A percentile compares a stretch with the other conserved stretches of the same genome.
Conservation (phyloP, 805 yeast genomes). For the Kuraishia borneana region DNA sequence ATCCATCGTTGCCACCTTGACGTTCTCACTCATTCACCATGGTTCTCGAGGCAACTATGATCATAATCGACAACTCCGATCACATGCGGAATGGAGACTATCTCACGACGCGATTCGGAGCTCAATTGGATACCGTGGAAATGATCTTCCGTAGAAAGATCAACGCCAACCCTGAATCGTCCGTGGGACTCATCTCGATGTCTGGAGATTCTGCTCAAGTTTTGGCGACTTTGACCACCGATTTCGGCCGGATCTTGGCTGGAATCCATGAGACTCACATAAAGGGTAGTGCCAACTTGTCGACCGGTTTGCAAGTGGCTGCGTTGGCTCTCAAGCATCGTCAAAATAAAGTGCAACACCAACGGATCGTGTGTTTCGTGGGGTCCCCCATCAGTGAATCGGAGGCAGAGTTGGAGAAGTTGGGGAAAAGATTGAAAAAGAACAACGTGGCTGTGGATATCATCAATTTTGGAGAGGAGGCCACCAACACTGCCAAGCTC, state of each 20-base stretch:
- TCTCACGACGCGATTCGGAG: conserved; percentile 77
- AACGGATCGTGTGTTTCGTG: conserved; percentile 80
- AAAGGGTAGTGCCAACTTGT: conserved; percentile 53
- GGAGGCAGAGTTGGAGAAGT: conserved; percentile 61
- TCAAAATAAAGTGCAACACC: conserved; percentile 86
- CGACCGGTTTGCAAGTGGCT: conserved; percentile 88
- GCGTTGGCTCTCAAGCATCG: conserved; percentile 90
- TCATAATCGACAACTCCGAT: conserved; percentile 93
- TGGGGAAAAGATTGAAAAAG: conserved; percentile 90
- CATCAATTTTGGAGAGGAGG: conserved; percentile 86
- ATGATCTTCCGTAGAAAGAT: conserved; percentile 78
- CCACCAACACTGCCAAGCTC: conserved; percentile 61
- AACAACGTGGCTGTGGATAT: conserved; percentile 85
- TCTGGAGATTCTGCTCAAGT: conserved; percentile 84
- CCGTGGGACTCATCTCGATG: conserved; percentile 83
- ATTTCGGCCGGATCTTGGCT: conserved; percentile 73
- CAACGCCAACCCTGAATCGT: conserved; percentile 83
- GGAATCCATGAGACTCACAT: conserved; percentile 77
- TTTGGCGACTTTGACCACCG: conserved; percentile 78
- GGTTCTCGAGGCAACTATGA: conserved; percentile 95
- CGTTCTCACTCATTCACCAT: conserved; percentile 23
- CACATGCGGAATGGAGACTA: conserved; percentile 94
- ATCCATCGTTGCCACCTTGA: not conserved
- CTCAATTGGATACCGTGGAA: conserved; percentile 86
- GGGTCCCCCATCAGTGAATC: conserved; percentile 74